Percentiles rank a stretch among this genome's conserved stretches.
These are phyloP conservation scores for Ustilago hordei DNA, from an alignment of 1,284 basidiomycete genomes.

Conservation along the genomic window DNA sequence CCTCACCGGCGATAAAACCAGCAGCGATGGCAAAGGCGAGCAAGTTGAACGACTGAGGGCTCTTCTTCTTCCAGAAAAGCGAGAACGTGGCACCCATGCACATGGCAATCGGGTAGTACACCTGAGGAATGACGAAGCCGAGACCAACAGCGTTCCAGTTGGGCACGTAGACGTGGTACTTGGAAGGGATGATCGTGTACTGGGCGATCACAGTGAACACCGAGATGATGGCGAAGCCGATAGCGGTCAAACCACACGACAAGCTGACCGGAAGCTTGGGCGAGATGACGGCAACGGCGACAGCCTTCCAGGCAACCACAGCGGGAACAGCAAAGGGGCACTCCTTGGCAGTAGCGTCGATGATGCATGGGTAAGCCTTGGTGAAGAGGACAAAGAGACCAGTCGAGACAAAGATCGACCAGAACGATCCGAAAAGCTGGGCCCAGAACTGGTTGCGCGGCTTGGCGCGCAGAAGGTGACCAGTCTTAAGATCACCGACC, in stretches of 20 bases:
- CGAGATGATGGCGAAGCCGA: slow-evolving; percentile 74
- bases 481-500: slow-evolving; percentile 80
- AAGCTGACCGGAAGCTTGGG: slow-evolving; percentile 55
- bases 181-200: slow-evolving; percentile 74
- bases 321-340: slow-evolving; percentile 77
- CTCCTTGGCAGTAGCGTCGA: slow-evolving; percentile 63
- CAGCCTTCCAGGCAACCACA: slow-evolving; percentile 77
- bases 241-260: slow-evolving; percentile 75
- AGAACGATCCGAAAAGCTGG: slow-evolving; percentile 67
- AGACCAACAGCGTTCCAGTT: slow-evolving; percentile 78
- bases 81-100: slow-evolving; percentile 64
- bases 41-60: slow-evolving; percentile 71
- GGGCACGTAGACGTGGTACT: slow-evolving; percentile 74
- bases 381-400: slow-evolving; percentile 61
- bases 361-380: slow-evolving; percentile 78
- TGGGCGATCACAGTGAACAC: slow-evolving; percentile 74
- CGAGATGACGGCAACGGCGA: slow-evolving; percentile 74
- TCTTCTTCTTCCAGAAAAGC: slow-evolving; percentile 73
- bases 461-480: slow-evolving; percentile 78
- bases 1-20: slow-evolving; percentile 78
- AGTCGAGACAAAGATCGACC: slow-evolving; percentile 50
- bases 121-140: slow-evolving; percentile 73
- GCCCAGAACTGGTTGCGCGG: slow-evolving; percentile 78
- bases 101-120: slow-evolving; percentile 65
- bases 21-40: slow-evolving; percentile 76